Evolutionary conservation across 2,329 filamentous ascomycete genomes (phyloP), one percentile per base, ranked within the genome.

Genomic region (Botryotinia globosa): DNA sequence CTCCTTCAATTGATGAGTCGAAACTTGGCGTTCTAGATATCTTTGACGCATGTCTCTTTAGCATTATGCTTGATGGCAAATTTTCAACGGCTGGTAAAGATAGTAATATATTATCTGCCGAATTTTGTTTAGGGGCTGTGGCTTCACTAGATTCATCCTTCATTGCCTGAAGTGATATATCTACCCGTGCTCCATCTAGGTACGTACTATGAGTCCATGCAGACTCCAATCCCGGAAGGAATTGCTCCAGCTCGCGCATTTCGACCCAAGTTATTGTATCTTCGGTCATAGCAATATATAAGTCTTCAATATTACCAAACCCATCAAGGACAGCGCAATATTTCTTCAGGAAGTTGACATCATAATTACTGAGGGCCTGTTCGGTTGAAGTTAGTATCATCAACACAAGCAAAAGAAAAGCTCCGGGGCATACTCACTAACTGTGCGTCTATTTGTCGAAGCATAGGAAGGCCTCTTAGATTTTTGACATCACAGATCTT

Each of bases 211-310:
- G 84, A 0, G 80, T 82, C 88, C 88, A 90, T 75, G 85, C 84
- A 5, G 83, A 83, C 75, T 89, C 88, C 0, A 90, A 82, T 2
- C 87, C 87, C 20, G 85, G 82, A 10, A 87, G 80, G 74, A 84
- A 86, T 3, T 85, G 81, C 0, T 85, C 84, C 6, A 85, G 83
- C 48, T 83, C 81, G 71, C 83, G 83, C 44, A 90, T 80, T 44
- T 80, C 79, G 22, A 73, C 66, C 88, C 88, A 90, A 3, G 86
- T 87, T n/a, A 90, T 81, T 10, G 84, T 85, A 72, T 87, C 84
- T 9, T 83, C 78, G 20, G 83, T 81, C 86, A 88, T 87, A 72
- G 87, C 86, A 72, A 90, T 88, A 76, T 90, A 90, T 22, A 90
- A 80, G 32, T 87, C 88, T 76, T 89, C 86, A 37, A 89, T 85